Conservation (phyloP, 202 grass and related monocot species). For the Musa balbisiana region DNA sequence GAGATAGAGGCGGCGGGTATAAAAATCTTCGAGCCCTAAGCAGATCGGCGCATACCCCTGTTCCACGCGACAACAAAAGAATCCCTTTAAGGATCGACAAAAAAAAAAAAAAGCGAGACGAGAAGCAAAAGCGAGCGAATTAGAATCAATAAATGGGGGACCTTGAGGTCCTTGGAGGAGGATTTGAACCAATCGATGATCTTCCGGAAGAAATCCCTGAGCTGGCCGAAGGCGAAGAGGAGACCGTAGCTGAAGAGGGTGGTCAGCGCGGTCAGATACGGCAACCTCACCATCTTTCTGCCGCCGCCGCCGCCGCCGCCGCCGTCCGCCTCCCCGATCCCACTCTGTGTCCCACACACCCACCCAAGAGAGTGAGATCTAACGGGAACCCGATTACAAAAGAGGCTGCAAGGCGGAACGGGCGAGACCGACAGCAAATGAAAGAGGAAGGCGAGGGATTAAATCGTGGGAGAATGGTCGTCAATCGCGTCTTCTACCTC, state of each 20-base stretch:
- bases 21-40: constrained; percentile 74
- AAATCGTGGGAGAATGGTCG: neutral
- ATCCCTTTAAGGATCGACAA: constrained; percentile 10
- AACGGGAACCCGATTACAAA: neutral
- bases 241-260: constrained; percentile 80
- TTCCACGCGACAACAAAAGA: neutral
- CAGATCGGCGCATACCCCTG: constrained; percentile 86
- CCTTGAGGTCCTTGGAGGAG: constrained; percentile 53
- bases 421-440: neutral
- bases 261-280: constrained; percentile 67
- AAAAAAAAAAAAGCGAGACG: neutral
- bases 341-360: neutral
- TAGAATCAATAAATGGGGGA: constrained; percentile 12
- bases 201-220: constrained; percentile 69
- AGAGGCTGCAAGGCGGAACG: neutral
- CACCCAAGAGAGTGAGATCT: neutral
- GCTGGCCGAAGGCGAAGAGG: constrained; percentile 75
- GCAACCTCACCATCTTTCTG: constrained; percentile 60
- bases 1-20: constrained; percentile 61
- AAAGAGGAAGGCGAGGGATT: neutral
- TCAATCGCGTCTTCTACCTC: neutral
- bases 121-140: constrained; percentile 10
- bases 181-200: constrained; percentile 57
- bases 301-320: neutral
- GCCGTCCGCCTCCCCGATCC: neutral